These are phyloP conservation scores for Cystobasidium ongulense DNA, from an alignment of 768 basidiomycete genomes.

Conservation along the genomic window DNA sequence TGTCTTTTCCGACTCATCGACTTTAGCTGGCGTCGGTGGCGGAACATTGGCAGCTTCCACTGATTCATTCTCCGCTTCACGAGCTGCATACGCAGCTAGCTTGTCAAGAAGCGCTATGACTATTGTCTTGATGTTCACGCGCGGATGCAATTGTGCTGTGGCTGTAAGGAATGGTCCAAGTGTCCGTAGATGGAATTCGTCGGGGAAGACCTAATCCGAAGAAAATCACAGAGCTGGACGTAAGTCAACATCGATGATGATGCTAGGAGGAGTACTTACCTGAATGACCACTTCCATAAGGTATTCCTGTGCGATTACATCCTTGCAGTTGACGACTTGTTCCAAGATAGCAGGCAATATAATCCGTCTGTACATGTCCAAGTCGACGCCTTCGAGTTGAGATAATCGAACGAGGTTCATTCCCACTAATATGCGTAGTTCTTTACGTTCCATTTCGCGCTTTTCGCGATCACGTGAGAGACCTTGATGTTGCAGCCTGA, in stretches of 20 bases:
- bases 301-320: conserved; percentile 97
- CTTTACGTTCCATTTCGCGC: conserved; percentile 88
- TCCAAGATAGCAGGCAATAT: conserved; percentile 91
- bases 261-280: conserved; percentile 49
- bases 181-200: conserved; percentile 93
- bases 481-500: conserved; percentile 92
- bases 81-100: conserved; percentile 86
- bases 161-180: conserved; percentile 94
- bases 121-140: conserved; percentile 97
- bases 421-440: conserved; percentile 89
- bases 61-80: conserved; percentile 92
- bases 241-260: background rate
- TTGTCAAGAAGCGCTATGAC: conserved; percentile 96
- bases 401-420: conserved; percentile 93
- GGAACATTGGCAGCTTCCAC: conserved; percentile 78
- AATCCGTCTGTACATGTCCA: conserved; percentile 73
- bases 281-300: conserved; percentile 99
- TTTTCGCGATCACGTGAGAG: conserved; percentile 96
- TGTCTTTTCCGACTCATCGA: conserved; percentile 30
- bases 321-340: conserved; percentile 96
- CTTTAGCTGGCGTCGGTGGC: background rate
- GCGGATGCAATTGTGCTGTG: conserved; percentile 90
- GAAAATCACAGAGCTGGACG: background rate
- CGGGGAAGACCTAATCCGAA: conserved; percentile 75
- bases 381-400: conserved; percentile 90